phyloP scores from a whole-genome alignment of 352 stramenopile species.

The Elongisporangium senticosum region DNA sequence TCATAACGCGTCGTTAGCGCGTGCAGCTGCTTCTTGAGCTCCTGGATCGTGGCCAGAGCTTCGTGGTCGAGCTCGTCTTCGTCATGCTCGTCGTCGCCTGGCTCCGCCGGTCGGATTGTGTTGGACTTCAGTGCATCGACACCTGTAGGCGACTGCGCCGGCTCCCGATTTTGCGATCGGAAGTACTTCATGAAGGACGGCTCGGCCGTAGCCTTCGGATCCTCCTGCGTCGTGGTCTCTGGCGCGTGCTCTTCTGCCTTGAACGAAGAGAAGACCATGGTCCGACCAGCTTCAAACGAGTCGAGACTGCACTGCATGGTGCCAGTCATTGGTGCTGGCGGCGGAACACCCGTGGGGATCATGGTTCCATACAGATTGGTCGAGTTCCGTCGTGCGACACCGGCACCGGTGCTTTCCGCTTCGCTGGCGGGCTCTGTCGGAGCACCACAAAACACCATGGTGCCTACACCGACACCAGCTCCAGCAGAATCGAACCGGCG shows the following conservation, averaged over 20 bases:
- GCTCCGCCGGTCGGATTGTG: constrained; percentile 18
- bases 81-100: constrained; percentile 6
- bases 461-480: constrained; percentile 12
- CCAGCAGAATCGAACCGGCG: constrained; percentile 21
- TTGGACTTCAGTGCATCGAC: constrained; percentile 9
- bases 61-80: constrained; percentile 6
- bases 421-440: constrained; percentile 9
- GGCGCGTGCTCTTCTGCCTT: constrained; percentile 10
- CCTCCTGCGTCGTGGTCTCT: constrained; percentile 12
- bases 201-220: constrained; percentile 15
- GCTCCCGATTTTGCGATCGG: constrained; percentile 26
- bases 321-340: constrained; percentile 14
- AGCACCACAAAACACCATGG: constrained; percentile 42
- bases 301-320: constrained; percentile 7
- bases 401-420: constrained; percentile 7
- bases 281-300: not conserved
- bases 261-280: constrained; percentile 3
- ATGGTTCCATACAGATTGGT: constrained; percentile 63
- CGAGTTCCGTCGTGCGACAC: constrained; percentile 31
- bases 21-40: constrained; percentile 40
- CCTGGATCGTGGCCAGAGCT: constrained; percentile 12
- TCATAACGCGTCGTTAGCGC: constrained; percentile 50
- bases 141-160: constrained; percentile 6
- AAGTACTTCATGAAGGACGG: constrained; percentile 87
- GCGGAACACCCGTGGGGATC: constrained; percentile 20